Percentiles rank a stretch among this genome's conserved stretches.
Evolutionary conservation across 2,329 filamentous ascomycete species (phyloP).

Genomic region (Chrysosporium queenslandicum): DNA sequence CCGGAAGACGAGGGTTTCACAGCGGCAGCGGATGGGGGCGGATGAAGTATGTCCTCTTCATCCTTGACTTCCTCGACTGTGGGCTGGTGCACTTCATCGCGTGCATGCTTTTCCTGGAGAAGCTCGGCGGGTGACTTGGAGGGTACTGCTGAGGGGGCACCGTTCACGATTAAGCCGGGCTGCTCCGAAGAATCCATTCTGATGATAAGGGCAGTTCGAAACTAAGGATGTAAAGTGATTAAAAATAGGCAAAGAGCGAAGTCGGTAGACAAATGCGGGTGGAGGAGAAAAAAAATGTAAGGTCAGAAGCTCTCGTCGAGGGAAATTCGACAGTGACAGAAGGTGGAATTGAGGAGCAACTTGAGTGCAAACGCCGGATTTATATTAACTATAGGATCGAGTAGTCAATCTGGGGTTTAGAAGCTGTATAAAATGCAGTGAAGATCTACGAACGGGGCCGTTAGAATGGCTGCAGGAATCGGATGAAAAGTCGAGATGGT

Average conservation of each 20-base stretch:
- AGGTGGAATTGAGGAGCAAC: not conserved
- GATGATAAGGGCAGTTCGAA: not conserved
- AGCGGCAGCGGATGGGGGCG: constrained; percentile 40
- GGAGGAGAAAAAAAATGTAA: not conserved
- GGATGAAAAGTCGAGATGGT: not conserved
- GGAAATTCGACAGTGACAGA: not conserved
- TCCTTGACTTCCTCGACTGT: constrained; percentile 74
- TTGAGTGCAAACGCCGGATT: not conserved
- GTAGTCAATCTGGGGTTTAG: not conserved
- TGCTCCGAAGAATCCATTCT: constrained; percentile 13
- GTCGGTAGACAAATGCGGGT: not conserved
- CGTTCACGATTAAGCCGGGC: constrained; percentile 13
- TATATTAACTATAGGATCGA: not conserved
- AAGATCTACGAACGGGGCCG: constrained; percentile 3
- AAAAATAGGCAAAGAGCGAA: too few relatives aligned
- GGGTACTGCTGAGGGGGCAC: not conserved
- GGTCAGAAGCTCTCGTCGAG: not conserved
- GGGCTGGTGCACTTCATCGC: constrained; percentile 47
- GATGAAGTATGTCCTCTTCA: constrained; percentile 59
- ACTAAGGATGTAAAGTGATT: not conserved
- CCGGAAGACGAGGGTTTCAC: constrained; percentile 25
- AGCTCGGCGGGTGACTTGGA: constrained; percentile 42
- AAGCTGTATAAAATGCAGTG: not conserved
- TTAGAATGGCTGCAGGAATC: not conserved
- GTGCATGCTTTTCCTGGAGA: constrained; percentile 45